Base-by-base conservation (phyloP, 306 rosid genomes). In the Arachis hypogaea region DNA sequence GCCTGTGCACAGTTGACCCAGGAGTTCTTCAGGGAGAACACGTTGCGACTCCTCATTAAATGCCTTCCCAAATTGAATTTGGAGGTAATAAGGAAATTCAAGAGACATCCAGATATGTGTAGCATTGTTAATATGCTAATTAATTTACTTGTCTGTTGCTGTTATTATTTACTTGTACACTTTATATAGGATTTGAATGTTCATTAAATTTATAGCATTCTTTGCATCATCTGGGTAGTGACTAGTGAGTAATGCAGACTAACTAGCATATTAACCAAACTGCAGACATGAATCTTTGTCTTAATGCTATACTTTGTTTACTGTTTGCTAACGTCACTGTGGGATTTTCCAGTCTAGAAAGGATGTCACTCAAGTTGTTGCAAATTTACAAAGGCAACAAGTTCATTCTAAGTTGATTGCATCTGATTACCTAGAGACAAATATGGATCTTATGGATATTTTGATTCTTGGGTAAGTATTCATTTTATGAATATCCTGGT, bases 361-460 rank as follows among this genome's bases (percentile, higher is more conserved):
- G 75, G 99, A 94, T 77, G 99, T 96, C 61, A 94, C 96, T 57
- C 99, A 94, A 85, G 89, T 94, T 73, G 97, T 94, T 83, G 99
- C 99, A 59, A 94, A 94, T 85, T 87, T 94, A 66, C 99, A 94
- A 76, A 88, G 99, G 85, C 99, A 94, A 68, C 96, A 87, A 61
- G 97, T 94, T 84, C 90, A 88, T 28, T 94, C 92, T 67, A 91
- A 84, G 82, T 81, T 94, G 89, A 89, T 94, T 76, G 95, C 99
- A n/a, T 94, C 97, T 62, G 97, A 94, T 86, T 92, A 88, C 84
- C 86, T 94, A 93, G 97, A 86, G 82, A 81, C 84, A 56, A 94
- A 94, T 78, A 68, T 89, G 77, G 96, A 94, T 67, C 86, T 94
- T 50, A 81, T 94, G 97, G 96, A 92, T 85, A 49, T 77, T 68